phyloP scores from a whole-genome alignment of 2,329 filamentous ascomycete species.

The Graphilbum ipis-grandicollis region DNA sequence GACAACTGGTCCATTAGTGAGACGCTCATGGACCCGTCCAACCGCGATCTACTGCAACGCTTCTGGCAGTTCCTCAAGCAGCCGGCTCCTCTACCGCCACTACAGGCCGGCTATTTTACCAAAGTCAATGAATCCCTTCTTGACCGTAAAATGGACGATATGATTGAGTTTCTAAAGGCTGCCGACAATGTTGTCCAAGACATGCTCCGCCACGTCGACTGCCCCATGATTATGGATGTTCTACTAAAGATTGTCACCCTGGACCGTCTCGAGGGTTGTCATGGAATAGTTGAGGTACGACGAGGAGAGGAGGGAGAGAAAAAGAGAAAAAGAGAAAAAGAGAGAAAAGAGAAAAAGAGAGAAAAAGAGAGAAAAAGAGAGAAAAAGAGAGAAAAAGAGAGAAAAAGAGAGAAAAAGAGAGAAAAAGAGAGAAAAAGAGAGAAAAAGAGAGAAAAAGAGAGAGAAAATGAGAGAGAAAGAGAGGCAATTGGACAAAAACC shows the following conservation, averaged over 20 bases:
- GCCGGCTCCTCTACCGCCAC: conserved; percentile 71
- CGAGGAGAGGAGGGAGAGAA: too few relatives aligned
- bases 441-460: too few relatives aligned
- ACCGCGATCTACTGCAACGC: conserved; percentile 55
- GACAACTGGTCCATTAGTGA: conserved; percentile 97
- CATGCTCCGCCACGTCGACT: conserved; percentile 87
- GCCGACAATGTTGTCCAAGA: conserved; percentile 67
- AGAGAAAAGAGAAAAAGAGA: too few relatives aligned
- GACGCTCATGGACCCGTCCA: conserved; percentile 56
- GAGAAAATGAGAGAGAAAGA: too few relatives aligned
- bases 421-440: too few relatives aligned
- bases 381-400: too few relatives aligned
- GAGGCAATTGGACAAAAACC: too few relatives aligned
- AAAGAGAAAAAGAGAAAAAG: too few relatives aligned
- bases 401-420: too few relatives aligned
- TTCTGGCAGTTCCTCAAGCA: conserved; percentile 87
- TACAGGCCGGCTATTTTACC: conserved; percentile 95
- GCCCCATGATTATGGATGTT: conserved; percentile 95
- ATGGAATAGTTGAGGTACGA: conserved; percentile 78
- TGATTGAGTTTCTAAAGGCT: conserved; percentile 77
- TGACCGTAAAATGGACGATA: conserved; percentile 95
- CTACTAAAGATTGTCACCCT: conserved; percentile 92
- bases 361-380: too few relatives aligned
- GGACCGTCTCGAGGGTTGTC: conserved; percentile 78
- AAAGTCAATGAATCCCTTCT: conserved; percentile 97